A percentile compares a stretch with the other conserved stretches of the same genome.
phyloP scores from a whole-genome alignment of 345 rosid species.

The Psidium friedrichsthalianum region DNA sequence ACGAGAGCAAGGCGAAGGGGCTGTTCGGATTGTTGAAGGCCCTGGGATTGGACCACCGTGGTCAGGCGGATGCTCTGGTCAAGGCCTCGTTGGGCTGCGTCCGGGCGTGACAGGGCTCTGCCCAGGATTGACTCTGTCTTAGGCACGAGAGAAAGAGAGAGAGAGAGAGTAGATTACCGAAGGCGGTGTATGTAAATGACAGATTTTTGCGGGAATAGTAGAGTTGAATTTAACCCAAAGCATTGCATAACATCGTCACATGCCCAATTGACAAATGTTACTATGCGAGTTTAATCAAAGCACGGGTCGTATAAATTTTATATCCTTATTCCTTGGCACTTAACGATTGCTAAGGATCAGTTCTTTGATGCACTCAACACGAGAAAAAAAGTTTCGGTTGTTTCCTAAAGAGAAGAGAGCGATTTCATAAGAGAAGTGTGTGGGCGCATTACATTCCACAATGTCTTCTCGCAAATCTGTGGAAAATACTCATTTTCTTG shows the following conservation, averaged over 20 bases:
- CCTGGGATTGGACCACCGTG: conserved; percentile 6
- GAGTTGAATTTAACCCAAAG: not conserved
- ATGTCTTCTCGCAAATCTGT: too few relatives aligned
- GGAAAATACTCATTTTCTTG: too few relatives aligned
- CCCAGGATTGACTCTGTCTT: not conserved
- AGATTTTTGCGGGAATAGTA: not conserved
- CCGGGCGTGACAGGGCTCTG: not conserved
- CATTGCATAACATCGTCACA: not conserved
- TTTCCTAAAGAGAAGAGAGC: too few relatives aligned
- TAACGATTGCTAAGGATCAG: too few relatives aligned
- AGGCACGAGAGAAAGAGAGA: not conserved
- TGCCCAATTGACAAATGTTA: not conserved
- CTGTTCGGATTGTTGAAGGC: not conserved
- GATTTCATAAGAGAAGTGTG: too few relatives aligned
- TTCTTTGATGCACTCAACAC: too few relatives aligned
- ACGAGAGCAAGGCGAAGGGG: not conserved
- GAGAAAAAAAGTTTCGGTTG: too few relatives aligned
- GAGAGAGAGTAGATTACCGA: not conserved
- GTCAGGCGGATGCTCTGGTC: not conserved
- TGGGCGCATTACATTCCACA: too few relatives aligned
- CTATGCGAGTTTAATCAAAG: not conserved
- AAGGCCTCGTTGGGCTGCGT: not conserved
- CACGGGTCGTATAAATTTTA: not conserved
- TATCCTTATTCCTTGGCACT: too few relatives aligned
- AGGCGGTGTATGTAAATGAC: not conserved